Evolutionary conservation across 148 eudicot genomes (phyloP).

Genomic region (Spergularia marina): DNA sequence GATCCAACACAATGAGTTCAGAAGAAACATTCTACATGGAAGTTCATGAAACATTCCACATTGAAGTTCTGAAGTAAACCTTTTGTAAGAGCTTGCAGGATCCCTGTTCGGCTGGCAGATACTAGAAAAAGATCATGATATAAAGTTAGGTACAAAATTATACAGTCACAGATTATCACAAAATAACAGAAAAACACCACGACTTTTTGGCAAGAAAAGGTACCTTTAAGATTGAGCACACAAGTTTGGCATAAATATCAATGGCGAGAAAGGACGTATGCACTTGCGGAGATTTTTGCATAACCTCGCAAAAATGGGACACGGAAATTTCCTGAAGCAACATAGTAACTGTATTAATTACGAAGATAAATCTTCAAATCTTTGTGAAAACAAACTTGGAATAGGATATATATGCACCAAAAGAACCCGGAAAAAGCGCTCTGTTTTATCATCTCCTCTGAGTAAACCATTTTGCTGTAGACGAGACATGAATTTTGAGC

Average conservation of each 20-base stretch:
- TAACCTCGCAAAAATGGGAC: slow-evolving; percentile 75
- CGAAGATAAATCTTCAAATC: background rate
- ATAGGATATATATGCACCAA: slow-evolving; percentile 40
- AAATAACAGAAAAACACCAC: background rate
- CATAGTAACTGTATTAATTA: slow-evolving; percentile 12
- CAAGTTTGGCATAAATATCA: slow-evolving; percentile 83
- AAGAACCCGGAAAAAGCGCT: slow-evolving; percentile 72
- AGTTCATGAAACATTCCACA: background rate
- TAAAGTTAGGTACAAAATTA: slow-evolving; percentile 16
- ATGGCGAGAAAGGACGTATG: slow-evolving; percentile 84
- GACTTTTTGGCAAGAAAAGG: background rate
- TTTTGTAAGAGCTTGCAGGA: slow-evolving; percentile 72
- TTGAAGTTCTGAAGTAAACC: slow-evolving; percentile 37
- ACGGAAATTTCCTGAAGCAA: slow-evolving; percentile 76
- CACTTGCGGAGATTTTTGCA: slow-evolving; percentile 64
- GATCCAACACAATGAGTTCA: background rate
- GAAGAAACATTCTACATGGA: background rate
- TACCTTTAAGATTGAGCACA: slow-evolving; percentile 85
- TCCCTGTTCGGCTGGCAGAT: slow-evolving; percentile 76
- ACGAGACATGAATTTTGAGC: slow-evolving; percentile 49
- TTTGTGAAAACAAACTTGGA: background rate
- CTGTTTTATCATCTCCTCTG: slow-evolving; percentile 80
- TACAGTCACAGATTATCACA: slow-evolving; percentile 5
- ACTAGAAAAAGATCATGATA: slow-evolving; percentile 40
- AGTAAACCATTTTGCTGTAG: slow-evolving; percentile 77